Percentiles rank a stretch among this genome's conserved stretches.
Evolutionary conservation across 2,329 filamentous ascomycete species (phyloP).

Genomic region (Colletotrichum sp.): DNA sequence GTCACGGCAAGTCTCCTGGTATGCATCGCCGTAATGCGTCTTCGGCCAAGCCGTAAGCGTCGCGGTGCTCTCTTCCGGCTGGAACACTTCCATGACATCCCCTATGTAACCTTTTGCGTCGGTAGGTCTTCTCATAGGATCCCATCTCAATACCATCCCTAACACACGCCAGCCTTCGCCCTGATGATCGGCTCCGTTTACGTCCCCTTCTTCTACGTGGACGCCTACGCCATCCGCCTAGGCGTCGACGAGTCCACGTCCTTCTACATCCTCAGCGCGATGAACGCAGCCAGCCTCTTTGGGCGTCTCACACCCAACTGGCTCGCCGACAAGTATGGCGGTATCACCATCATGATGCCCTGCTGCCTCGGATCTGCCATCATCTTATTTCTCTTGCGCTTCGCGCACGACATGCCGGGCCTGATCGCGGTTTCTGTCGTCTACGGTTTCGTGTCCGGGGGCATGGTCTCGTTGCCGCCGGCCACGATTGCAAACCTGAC

Average conservation of each 20-base stretch:
- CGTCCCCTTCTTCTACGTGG: conserved; percentile 14
- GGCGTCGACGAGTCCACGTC: conserved; percentile 9
- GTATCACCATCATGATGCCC: conserved; percentile 13
- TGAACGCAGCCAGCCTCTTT: conserved; percentile 21
- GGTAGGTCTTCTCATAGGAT: background rate
- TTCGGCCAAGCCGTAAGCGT: conserved; percentile 9
- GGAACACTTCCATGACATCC: conserved; percentile 1
- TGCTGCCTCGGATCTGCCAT: conserved; percentile 11
- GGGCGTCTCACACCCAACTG: conserved; percentile 21
- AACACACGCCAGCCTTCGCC: background rate
- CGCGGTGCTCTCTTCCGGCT: conserved; percentile 6
- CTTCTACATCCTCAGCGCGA: conserved; percentile 18
- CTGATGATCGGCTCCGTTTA: conserved; percentile 16
- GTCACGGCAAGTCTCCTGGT: conserved; percentile 7
- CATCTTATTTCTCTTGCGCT: conserved; percentile 10
- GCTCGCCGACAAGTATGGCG: conserved; percentile 18
- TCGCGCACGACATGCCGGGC: conserved; percentile 2
- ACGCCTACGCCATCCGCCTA: conserved; percentile 8
- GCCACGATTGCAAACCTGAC: conserved; percentile 16
- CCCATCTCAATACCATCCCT: background rate
- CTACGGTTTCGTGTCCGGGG: conserved; percentile 22
- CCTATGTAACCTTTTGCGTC: conserved; percentile 3
- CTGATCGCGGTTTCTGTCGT: conserved; percentile 10
- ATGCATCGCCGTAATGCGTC: conserved; percentile 7
- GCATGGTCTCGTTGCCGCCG: conserved; percentile 17